phyloP scores from a whole-genome alignment of 495 filamentous ascomycete genomes.

The Aspergillus indologenus region DNA sequence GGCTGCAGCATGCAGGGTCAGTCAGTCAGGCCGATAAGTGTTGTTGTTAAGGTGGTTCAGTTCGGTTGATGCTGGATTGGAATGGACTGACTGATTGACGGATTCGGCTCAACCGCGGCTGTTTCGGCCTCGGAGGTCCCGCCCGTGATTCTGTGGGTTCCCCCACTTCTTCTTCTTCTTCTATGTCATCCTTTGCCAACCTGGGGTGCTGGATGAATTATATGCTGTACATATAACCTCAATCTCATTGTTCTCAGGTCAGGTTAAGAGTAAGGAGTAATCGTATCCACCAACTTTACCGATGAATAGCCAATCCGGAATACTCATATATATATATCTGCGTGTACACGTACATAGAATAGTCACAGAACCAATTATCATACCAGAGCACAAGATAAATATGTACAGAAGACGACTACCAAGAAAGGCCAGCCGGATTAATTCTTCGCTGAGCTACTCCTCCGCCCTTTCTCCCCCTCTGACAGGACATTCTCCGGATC shows the following conservation, averaged over 20 bases:
- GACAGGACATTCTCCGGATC: slow-evolving; percentile 21
- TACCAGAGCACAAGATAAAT: neutral
- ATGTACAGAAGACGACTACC: neutral
- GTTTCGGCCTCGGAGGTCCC: neutral
- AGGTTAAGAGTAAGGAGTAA: too few relatives aligned
- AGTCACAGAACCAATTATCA: too few relatives aligned
- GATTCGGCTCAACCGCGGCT: slow-evolving; percentile 33
- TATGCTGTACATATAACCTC: too few relatives aligned
- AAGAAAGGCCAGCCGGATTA: slow-evolving; percentile 21
- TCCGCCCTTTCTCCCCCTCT: slow-evolving; percentile 14
- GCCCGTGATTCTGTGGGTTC: neutral
- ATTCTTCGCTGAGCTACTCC: slow-evolving; percentile 9
- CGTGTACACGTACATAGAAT: too few relatives aligned
- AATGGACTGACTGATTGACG: slow-evolving; percentile 4
- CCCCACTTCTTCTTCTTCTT: too few relatives aligned
- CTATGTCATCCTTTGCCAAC: too few relatives aligned
- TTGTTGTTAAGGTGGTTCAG: neutral
- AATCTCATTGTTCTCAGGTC: too few relatives aligned
- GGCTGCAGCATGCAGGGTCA: neutral
- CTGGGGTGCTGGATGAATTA: too few relatives aligned
- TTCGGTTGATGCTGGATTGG: slow-evolving; percentile 1
- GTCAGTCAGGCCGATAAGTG: too few relatives aligned
- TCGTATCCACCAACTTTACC: too few relatives aligned
- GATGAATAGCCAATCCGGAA: too few relatives aligned
- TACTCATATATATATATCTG: too few relatives aligned